Evolutionary conservation across 1,284 basidiomycete genomes (phyloP).

Genomic region (Cutaneotrichosporon daszewskae): DNA sequence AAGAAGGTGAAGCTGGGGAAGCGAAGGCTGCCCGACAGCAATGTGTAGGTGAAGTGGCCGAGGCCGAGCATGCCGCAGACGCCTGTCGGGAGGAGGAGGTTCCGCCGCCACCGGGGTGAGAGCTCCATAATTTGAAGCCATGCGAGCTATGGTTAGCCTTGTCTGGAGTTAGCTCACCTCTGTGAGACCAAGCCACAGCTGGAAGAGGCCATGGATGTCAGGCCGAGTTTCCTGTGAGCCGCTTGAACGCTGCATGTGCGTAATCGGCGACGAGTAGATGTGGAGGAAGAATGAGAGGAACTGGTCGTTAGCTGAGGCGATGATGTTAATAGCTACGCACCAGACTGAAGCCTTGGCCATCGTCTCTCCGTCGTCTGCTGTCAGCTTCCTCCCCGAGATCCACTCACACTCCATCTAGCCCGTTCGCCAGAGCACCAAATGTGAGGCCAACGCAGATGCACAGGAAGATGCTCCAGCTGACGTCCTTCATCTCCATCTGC

Average conservation of each 20-base stretch:
- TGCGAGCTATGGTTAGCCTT: conserved; percentile 24
- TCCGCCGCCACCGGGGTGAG: conserved; percentile 21
- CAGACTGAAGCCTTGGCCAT: conserved; percentile 43
- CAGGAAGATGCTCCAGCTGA: conserved; percentile 45
- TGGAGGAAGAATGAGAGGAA: conserved; percentile 44
- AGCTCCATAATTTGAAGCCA: conserved; percentile 44
- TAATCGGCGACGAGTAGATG: conserved; percentile 45
- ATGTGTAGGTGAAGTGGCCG: conserved; percentile 37
- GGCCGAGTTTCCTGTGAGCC: conserved; percentile 31
- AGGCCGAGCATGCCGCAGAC: conserved; percentile 41
- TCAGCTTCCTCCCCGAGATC: neutral
- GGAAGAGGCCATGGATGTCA: conserved; percentile 42
- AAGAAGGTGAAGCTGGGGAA: conserved; percentile 46
- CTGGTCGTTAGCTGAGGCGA: conserved; percentile 9
- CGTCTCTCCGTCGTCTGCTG: conserved; percentile 29
- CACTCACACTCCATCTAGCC: conserved; percentile 37
- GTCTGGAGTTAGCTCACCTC: conserved; percentile 22
- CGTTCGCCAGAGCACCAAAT: conserved; percentile 36
- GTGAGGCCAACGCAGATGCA: conserved; percentile 39
- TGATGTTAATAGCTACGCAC: conserved; percentile 20
- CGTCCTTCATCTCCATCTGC: conserved; percentile 36
- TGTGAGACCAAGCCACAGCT: conserved; percentile 42
- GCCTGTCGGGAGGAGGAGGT: conserved; percentile 41
- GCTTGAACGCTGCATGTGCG: conserved; percentile 31
- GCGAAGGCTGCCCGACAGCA: conserved; percentile 31